A percentile compares a stretch with the other conserved stretches of the same genome.
Conservation (phyloP, 2,329 filamentous ascomycete genomes). For the Aquanectria penicillioides region DNA sequence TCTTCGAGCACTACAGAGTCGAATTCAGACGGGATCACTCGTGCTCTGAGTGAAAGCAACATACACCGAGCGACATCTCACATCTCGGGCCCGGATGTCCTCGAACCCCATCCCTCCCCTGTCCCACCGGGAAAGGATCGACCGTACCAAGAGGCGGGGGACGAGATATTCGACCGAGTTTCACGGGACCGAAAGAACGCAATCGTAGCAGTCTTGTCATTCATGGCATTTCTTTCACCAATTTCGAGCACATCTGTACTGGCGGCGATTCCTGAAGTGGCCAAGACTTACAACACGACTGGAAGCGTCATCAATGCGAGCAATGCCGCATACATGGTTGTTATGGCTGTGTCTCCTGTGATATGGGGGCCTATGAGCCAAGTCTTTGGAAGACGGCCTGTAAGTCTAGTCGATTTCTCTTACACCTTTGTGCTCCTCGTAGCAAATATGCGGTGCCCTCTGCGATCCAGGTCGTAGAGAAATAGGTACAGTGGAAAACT, state of each 20-base stretch:
- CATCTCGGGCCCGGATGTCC: conserved; percentile 43
- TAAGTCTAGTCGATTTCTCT: conserved; percentile 47
- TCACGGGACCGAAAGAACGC: conserved; percentile 68
- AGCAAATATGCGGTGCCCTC: neutral
- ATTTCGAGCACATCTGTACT: conserved; percentile 79
- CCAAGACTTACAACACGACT: conserved; percentile 70
- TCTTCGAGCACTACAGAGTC: conserved; percentile 10
- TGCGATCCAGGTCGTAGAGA: neutral
- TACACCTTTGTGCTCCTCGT: neutral
- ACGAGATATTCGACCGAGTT: conserved; percentile 73
- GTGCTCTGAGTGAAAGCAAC: neutral
- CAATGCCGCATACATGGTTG: conserved; percentile 79
- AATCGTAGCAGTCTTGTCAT: conserved; percentile 76
- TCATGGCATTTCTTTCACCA: conserved; percentile 80
- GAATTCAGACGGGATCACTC: conserved; percentile 4
- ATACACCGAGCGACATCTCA: conserved; percentile 41
- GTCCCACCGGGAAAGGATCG: conserved; percentile 13
- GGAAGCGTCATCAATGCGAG: conserved; percentile 76
- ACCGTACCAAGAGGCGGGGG: conserved; percentile 46
- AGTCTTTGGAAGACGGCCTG: conserved; percentile 67
- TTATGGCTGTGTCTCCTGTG: conserved; percentile 76
- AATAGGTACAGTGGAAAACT: too few species aligned
- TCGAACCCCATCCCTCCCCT: conserved; percentile 32
- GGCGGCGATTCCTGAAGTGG: conserved; percentile 79
- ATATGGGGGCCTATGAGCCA: conserved; percentile 79